These are phyloP conservation scores for Teratosphaeria gauchensis DNA, from an alignment of 2,329 filamentous ascomycete species.

Conservation along the genomic window DNA sequence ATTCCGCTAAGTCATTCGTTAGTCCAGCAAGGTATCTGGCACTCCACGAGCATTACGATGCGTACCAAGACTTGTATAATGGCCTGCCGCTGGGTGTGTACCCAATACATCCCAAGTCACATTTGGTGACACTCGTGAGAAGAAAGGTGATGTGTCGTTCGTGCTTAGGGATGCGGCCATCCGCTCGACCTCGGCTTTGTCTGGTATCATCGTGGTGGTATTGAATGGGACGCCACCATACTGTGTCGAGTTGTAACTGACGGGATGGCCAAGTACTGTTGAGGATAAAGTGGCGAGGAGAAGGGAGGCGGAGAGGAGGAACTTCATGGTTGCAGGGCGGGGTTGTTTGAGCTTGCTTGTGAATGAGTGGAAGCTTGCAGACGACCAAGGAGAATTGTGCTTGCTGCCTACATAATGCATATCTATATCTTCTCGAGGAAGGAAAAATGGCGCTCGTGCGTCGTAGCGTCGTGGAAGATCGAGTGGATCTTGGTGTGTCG, in stretches of 20 bases:
- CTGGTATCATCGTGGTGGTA: constrained; percentile 8
- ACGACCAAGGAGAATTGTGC: background rate
- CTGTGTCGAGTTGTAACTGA: background rate
- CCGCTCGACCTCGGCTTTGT: constrained; percentile 12
- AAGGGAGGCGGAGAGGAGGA: constrained; percentile 10
- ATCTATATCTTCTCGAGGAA: background rate
- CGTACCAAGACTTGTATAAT: constrained; percentile 15
- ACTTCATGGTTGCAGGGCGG: background rate
- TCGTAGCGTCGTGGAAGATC: no score
- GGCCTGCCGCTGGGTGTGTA: constrained; percentile 16
- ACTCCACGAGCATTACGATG: background rate
- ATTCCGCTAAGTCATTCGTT: constrained; percentile 9
- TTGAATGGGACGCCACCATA: no score
- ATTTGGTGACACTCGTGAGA: constrained; percentile 16
- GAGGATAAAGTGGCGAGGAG: constrained; percentile 2
- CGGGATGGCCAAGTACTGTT: background rate
- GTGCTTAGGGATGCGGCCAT: constrained; percentile 13
- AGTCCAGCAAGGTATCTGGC: background rate
- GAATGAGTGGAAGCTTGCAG: background rate
- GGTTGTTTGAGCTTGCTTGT: background rate
- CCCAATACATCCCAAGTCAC: constrained; percentile 22
- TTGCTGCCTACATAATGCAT: background rate
- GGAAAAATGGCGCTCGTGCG: no score
- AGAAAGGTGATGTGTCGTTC: constrained; percentile 17
- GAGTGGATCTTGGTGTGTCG: background rate